Evolutionary conservation across 305 asterid species (phyloP).

Genomic region (Andrographis paniculata): DNA sequence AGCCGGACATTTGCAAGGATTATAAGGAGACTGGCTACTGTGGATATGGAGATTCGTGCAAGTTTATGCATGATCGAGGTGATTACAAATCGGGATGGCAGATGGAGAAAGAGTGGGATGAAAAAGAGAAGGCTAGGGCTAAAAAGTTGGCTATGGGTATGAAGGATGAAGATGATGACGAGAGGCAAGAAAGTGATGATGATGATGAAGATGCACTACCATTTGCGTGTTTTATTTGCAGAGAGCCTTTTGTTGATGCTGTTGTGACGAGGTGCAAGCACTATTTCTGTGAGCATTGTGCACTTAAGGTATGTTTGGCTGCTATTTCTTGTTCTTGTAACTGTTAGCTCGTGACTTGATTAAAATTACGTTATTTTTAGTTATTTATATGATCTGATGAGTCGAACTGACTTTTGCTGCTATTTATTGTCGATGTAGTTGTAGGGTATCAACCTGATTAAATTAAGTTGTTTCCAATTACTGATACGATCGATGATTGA

Average conservation of each 20-base stretch:
- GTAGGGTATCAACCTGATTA: background rate
- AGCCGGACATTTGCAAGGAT: constrained; percentile 96
- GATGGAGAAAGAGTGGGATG: constrained; percentile 92
- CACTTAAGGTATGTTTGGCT: constrained; percentile 69
- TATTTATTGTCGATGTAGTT: too few species aligned
- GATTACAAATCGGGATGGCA: constrained; percentile 99
- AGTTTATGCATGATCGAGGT: constrained; percentile 98
- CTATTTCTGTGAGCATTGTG: constrained; percentile 96
- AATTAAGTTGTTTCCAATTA: too few species aligned
- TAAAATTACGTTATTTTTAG: too few species aligned
- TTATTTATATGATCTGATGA: background rate
- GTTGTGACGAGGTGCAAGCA: constrained; percentile 94
- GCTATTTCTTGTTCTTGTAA: constrained; percentile 2
- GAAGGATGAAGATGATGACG: constrained; percentile 52
- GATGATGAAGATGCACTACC: constrained; percentile 74
- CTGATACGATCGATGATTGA: too few species aligned
- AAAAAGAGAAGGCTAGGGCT: constrained; percentile 67
- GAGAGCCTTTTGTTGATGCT: constrained; percentile 85
- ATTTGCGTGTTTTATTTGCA: constrained; percentile 88
- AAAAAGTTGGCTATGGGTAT: constrained; percentile 52
- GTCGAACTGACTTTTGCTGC: too few species aligned
- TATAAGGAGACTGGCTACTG: constrained; percentile 95
- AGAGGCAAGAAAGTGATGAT: constrained; percentile 44
- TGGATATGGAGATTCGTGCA: constrained; percentile 96
- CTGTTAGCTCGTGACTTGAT: too few species aligned